A percentile compares a stretch with the other conserved stretches of the same genome.
These are phyloP conservation scores for Russula ochroleuca DNA, from an alignment of 768 basidiomycete species.

Conservation along the genomic window DNA sequence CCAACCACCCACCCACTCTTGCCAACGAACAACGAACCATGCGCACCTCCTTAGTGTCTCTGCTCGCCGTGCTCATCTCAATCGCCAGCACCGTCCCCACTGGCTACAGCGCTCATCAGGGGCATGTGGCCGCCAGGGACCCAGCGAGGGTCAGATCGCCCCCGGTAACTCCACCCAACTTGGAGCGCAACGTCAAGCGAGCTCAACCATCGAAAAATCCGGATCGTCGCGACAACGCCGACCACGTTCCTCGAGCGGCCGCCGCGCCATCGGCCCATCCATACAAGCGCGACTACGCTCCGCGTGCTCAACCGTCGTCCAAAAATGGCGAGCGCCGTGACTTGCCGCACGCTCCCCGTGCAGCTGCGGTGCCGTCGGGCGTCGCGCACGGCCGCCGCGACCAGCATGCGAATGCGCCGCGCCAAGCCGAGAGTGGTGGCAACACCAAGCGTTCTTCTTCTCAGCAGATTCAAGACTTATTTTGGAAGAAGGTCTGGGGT, in stretches of 20 bases:
- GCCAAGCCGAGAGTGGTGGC: background rate
- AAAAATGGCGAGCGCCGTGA: no score
- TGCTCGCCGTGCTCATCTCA: conserved; percentile 3
- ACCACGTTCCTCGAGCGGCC: background rate
- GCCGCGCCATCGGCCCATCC: background rate
- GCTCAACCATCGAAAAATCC: background rate
- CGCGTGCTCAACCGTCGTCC: background rate
- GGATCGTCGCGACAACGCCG: no score
- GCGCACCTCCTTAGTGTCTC: background rate
- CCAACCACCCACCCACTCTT: background rate
- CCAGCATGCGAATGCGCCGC: background rate
- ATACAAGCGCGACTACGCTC: background rate
- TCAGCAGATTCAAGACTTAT: background rate
- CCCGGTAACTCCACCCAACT: background rate
- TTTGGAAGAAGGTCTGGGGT: background rate
- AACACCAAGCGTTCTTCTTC: background rate
- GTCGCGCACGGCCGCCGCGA: no score
- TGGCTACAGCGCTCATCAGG: background rate
- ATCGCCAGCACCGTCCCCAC: background rate
- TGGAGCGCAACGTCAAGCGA: background rate
- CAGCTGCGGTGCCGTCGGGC: no score
- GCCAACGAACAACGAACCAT: background rate
- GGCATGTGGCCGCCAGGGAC: background rate
- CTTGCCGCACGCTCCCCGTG: no score
- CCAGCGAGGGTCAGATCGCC: background rate